Conservation (phyloP, 208 protist genomes). For the Vickermania ingenoplastis region DNA sequence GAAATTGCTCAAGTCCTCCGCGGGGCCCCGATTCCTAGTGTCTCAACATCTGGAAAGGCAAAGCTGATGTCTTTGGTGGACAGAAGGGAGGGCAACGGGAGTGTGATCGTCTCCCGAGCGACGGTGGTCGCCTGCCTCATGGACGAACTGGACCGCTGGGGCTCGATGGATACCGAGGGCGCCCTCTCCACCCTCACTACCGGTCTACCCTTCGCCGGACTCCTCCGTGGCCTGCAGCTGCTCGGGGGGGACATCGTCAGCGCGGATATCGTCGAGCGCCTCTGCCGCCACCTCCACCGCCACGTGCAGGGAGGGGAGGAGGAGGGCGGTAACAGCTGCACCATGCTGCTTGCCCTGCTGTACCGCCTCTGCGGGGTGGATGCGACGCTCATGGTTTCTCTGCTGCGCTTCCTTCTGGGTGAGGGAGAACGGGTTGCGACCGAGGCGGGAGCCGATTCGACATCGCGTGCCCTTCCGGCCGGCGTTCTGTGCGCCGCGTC, state of each 20-base stretch:
- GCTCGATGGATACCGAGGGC: conserved; percentile 42
- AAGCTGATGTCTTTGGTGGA: conserved; percentile 23
- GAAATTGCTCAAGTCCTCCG: conserved; percentile 15
- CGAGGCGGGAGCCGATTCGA: neutral
- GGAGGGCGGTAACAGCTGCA: conserved; percentile 34
- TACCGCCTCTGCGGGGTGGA: conserved; percentile 72
- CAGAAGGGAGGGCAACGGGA: neutral
- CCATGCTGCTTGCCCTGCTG: conserved; percentile 60
- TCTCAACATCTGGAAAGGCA: neutral
- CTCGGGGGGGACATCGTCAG: conserved; percentile 57
- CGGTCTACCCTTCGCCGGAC: conserved; percentile 54
- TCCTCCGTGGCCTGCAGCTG: conserved; percentile 68
- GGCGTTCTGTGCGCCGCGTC: conserved; percentile 32
- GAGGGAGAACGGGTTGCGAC: neutral
- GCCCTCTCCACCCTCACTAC: conserved; percentile 28
- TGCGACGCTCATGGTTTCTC: conserved; percentile 32
- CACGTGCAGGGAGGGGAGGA: conserved; percentile 37
- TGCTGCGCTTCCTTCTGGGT: conserved; percentile 36
- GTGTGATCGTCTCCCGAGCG: conserved; percentile 35
- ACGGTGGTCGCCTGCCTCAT: conserved; percentile 37
- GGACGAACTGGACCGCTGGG: conserved; percentile 46
- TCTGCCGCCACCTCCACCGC: conserved; percentile 30
- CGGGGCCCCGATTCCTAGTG: neutral
- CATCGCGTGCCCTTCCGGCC: conserved; percentile 3
- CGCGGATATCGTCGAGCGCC: conserved; percentile 50